Evolutionary conservation across 2,329 filamentous ascomycete genomes (phyloP).

Genomic region (Trichophyton simii): DNA sequence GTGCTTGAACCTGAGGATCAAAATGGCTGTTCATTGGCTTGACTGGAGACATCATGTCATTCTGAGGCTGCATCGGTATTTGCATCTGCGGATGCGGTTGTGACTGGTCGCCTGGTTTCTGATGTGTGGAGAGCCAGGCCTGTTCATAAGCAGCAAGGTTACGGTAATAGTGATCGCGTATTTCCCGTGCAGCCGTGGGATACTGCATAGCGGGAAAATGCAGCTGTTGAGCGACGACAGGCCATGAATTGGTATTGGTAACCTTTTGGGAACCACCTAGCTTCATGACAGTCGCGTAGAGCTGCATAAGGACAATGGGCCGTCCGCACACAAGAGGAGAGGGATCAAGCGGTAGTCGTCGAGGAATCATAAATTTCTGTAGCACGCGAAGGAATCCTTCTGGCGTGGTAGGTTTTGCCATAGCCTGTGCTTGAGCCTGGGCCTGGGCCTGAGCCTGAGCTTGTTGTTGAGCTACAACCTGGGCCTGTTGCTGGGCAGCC

Average conservation of each 20-base stretch:
- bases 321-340: conserved; percentile 64
- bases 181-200: conserved; percentile 54
- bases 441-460: conserved; percentile 39
- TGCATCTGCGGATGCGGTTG: background rate
- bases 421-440: conserved; percentile 33
- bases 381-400: conserved; percentile 67
- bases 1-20: conserved; percentile 21
- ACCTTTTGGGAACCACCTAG: conserved; percentile 66
- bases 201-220: conserved; percentile 49
- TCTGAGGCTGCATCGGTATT: conserved; percentile 32
- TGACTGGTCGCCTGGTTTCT: conserved; percentile 30
- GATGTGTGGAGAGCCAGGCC: conserved; percentile 33
- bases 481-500: conserved; percentile 1
- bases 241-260: conserved; percentile 59
- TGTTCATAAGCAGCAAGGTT: conserved; percentile 66
- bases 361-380: conserved; percentile 61
- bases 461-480: conserved; percentile 29
- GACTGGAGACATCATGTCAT: conserved; percentile 25
- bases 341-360: conserved; percentile 59
- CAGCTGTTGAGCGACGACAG: conserved; percentile 53
- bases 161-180: conserved; percentile 60
- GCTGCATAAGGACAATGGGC: conserved; percentile 57
- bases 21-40: conserved; percentile 40
- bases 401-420: conserved; percentile 34
- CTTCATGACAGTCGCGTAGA: conserved; percentile 68